These are phyloP conservation scores for Knoxdaviesia proteae DNA, from an alignment of 2,329 filamentous ascomycete species.

Conservation along the genomic window DNA sequence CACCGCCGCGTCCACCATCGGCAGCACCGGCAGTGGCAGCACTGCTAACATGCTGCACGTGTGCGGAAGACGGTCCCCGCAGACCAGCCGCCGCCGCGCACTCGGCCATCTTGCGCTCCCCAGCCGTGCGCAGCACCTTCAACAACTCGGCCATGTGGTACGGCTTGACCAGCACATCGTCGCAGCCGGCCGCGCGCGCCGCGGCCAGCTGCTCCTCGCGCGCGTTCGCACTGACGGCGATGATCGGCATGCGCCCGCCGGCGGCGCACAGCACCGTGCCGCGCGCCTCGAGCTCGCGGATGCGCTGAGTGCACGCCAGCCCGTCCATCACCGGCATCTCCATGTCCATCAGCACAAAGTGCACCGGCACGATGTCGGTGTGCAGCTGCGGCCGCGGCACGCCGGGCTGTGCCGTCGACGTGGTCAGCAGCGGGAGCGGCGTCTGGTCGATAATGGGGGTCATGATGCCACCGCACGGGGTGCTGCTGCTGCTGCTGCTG, in stretches of 20 bases:
- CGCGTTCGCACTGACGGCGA: slow-evolving; percentile 48
- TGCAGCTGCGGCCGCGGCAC: not conserved
- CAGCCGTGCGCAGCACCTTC: slow-evolving; percentile 30
- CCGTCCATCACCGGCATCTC: slow-evolving; percentile 61
- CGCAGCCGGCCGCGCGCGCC: slow-evolving; percentile 29
- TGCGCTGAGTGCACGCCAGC: slow-evolving; percentile 40
- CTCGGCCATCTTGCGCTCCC: not conserved
- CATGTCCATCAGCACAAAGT: slow-evolving; percentile 53
- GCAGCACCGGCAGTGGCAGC: too few relatives aligned
- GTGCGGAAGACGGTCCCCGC: not conserved
- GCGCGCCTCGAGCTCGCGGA: slow-evolving; percentile 37
- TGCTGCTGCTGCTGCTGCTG: slow-evolving; percentile 1
- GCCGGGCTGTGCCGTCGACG: slow-evolving; percentile 1
- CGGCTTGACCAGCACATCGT: slow-evolving; percentile 53
- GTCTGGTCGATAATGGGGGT: not conserved
- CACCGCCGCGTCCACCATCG: too few relatives aligned
- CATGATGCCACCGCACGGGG: not conserved
- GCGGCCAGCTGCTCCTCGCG: slow-evolving; percentile 36
- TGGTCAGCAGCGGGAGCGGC: slow-evolving; percentile 3
- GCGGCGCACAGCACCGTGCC: slow-evolving; percentile 24
- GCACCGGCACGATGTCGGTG: slow-evolving; percentile 15
- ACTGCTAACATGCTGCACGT: too few relatives aligned
- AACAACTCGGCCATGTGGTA: slow-evolving; percentile 42
- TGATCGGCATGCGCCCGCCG: slow-evolving; percentile 36
- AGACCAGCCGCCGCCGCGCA: not conserved